Conservation (phyloP, 768 basidiomycete species). For the Macrolepiota albuminosa region DNA sequence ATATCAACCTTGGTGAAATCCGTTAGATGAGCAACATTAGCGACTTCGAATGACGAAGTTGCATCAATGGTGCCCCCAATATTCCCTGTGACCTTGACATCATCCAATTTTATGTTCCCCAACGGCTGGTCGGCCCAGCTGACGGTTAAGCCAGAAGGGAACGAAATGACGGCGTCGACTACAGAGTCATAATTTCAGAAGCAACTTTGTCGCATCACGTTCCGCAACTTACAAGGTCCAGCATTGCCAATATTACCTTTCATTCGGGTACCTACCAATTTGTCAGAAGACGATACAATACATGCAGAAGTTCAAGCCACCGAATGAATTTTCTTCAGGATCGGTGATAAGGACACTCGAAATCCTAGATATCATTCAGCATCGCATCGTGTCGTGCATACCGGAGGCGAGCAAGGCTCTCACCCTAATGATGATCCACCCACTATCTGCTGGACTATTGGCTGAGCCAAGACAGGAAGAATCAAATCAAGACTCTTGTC, state of each 20-base stretch:
- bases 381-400: neutral
- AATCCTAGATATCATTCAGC: slow-evolving; percentile 31
- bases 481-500: slow-evolving; percentile 60
- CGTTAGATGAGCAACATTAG: slow-evolving; percentile 50
- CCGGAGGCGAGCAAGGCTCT: slow-evolving; percentile 5
- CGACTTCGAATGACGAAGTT: slow-evolving; percentile 52
- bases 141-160: slow-evolving; percentile 56
- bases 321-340: slow-evolving; percentile 53
- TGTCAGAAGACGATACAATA: neutral
- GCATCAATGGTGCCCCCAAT: slow-evolving; percentile 56
- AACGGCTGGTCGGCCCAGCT: slow-evolving; percentile 54
- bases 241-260: slow-evolving; percentile 64
- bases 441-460: slow-evolving; percentile 72
- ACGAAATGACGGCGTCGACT: slow-evolving; percentile 68
- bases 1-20: slow-evolving; percentile 55
- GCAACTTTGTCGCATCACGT: neutral
- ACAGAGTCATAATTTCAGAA: slow-evolving; percentile 8
- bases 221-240: slow-evolving; percentile 56
- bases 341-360: slow-evolving; percentile 57
- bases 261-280: slow-evolving; percentile 38
- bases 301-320: slow-evolving; percentile 24
- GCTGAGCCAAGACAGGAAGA: slow-evolving; percentile 64
- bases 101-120: slow-evolving; percentile 56
- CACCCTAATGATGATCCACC: slow-evolving; percentile 52
- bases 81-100: slow-evolving; percentile 55